These are phyloP conservation scores for Cercophora newfieldiana DNA, from an alignment of 495 filamentous ascomycete species.

Conservation along the genomic window DNA sequence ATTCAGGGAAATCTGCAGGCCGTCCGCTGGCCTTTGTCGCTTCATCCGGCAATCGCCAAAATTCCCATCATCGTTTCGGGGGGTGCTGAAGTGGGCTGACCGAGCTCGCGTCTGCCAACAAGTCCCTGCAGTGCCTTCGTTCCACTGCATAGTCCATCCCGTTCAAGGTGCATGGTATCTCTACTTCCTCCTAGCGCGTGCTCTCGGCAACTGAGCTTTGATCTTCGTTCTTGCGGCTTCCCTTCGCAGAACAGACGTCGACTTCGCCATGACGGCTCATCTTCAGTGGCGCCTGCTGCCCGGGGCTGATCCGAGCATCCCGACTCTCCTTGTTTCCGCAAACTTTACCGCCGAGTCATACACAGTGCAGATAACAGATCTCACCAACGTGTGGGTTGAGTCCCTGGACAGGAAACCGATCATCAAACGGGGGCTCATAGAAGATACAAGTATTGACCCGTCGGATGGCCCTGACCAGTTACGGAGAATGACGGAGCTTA, in stretches of 20 bases:
- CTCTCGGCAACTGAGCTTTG: background rate
- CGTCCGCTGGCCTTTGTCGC: background rate
- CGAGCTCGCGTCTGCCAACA: background rate
- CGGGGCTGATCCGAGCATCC: constrained; percentile 35
- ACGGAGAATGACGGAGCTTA: constrained; percentile 67
- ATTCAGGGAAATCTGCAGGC: background rate
- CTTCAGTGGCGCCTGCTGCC: constrained; percentile 39
- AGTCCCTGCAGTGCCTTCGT: background rate
- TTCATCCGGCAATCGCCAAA: background rate
- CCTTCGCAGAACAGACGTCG: background rate
- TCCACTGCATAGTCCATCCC: background rate
- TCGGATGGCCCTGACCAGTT: constrained; percentile 73
- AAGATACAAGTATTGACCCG: constrained; percentile 81
- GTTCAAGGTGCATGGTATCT: background rate
- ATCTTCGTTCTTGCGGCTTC: background rate
- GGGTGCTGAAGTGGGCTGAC: background rate
- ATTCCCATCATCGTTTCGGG: background rate
- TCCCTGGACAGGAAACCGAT: constrained; percentile 62
- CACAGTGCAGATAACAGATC: constrained; percentile 75
- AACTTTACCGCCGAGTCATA: constrained; percentile 56
- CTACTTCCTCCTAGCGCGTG: background rate
- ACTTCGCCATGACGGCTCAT: constrained; percentile 27
- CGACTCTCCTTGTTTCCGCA: constrained; percentile 46
- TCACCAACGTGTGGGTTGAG: constrained; percentile 84
- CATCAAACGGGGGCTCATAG: constrained; percentile 60